Conservation (phyloP, 768 basidiomycete genomes). For the Rhizopogon roseolus region DNA sequence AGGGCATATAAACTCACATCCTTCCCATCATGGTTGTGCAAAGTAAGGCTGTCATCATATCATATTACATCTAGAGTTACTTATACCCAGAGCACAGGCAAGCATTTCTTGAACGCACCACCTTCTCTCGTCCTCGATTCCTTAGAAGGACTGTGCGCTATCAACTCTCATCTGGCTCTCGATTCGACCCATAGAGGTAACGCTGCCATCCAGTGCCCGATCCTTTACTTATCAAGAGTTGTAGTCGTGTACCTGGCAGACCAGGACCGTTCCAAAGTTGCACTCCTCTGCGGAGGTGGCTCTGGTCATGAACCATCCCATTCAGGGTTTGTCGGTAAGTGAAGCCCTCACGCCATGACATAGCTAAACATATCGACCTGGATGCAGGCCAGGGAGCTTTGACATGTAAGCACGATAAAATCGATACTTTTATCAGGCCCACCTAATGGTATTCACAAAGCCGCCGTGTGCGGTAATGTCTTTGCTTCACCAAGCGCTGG, state of each 20-base stretch:
- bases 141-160: conserved; percentile 61
- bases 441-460: conserved; percentile 21
- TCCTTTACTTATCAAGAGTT: background rate
- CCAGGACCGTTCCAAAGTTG: conserved; percentile 62
- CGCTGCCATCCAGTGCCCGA: background rate
- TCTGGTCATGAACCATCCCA: conserved; percentile 92
- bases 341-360: background rate
- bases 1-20: too few relatives aligned
- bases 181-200: conserved; percentile 70
- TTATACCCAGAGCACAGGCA: conserved; percentile 26
- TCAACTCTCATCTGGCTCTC: conserved; percentile 70
- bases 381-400: conserved; percentile 69
- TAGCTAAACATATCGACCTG: background rate
- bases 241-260: conserved; percentile 59
- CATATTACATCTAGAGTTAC: background rate
- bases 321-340: conserved; percentile 80
- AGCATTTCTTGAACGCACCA: conserved; percentile 78
- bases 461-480: conserved; percentile 82
- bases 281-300: conserved; percentile 80
- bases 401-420: conserved; percentile 40
- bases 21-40: conserved; percentile 11
- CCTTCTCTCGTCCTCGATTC: conserved; percentile 73
- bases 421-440: background rate
- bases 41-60: conserved; percentile 2
- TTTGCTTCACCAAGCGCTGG: conserved; percentile 88